Evolutionary conservation across 306 rosid species (phyloP).

Genomic region (Inga oerstediana): DNA sequence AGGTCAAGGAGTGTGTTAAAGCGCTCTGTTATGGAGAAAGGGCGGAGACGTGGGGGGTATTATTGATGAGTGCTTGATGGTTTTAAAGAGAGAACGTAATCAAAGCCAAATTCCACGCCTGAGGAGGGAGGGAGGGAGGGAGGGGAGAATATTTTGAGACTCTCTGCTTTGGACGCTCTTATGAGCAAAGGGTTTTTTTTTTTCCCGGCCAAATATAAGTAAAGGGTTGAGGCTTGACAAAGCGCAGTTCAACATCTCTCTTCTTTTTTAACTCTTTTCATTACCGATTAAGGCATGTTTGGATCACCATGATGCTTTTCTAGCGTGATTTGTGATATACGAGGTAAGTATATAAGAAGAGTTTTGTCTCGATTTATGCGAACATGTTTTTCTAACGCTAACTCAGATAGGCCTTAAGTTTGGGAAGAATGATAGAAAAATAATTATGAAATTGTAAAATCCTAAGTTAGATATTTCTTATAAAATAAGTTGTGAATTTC

Average conservation of each 20-base stretch:
- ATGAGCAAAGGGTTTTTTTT: slow-evolving; percentile 37
- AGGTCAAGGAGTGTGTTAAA: slow-evolving; percentile 37
- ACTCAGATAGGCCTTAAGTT: too few relatives aligned
- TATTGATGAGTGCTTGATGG: slow-evolving; percentile 48
- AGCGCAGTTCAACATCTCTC: not conserved
- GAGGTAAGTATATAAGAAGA: too few relatives aligned
- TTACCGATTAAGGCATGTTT: not conserved
- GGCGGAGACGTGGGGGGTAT: slow-evolving; percentile 52
- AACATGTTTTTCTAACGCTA: too few relatives aligned
- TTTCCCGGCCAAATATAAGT: slow-evolving; percentile 28
- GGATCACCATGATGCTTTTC: too few relatives aligned
- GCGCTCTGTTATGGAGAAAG: slow-evolving; percentile 42
- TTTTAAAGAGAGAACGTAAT: slow-evolving; percentile 62
- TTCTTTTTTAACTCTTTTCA: not conserved
- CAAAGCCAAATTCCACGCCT: slow-evolving; percentile 89
- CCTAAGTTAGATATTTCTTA: too few relatives aligned
- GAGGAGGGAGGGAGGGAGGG: slow-evolving; percentile 34
- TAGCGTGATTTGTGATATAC: too few relatives aligned
- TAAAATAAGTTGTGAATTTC: too few relatives aligned
- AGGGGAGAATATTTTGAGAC: slow-evolving; percentile 45
- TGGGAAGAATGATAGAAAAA: too few relatives aligned
- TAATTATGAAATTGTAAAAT: too few relatives aligned
- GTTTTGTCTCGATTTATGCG: too few relatives aligned
- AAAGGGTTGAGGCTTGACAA: not conserved
- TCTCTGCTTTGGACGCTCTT: slow-evolving; percentile 49